Evolutionary conservation across 1,284 basidiomycete genomes (phyloP), one percentile per base, ranked within the genome.

Genomic region (Ustilago nuda): DNA sequence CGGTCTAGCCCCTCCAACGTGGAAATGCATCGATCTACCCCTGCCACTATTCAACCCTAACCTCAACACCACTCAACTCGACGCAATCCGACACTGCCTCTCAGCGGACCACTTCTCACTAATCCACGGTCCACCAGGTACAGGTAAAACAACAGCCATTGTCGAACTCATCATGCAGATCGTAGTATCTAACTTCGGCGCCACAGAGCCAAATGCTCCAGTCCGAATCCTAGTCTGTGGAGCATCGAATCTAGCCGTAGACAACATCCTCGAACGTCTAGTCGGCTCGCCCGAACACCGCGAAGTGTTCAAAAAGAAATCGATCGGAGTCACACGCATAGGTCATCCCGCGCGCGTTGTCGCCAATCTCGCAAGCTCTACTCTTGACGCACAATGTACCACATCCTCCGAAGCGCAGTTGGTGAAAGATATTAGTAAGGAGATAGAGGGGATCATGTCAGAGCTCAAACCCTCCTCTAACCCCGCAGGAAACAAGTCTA

Each of bases 41-140:
- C 65, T 78, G 19, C 81, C 87, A 2, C 95, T 92, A 86, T 92
- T 93, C 78, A 92, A 97, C 77, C 84, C 88, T 0, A 89, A 88
- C 0, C 88, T 98, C 50, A 98, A 99, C 84, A 86, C 89, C 0
- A 93, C 93, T 68, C 96, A 99, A 84, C 91, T 92, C 83, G 88
- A 90, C 19, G 94, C 95, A 0, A 90, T 95, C 46, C 88, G 86
- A 56, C 93, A 94, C 78, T 91, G 91, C 4, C 85, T 95, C 3
- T 89, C 91, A 0, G 88, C 88, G 0, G 76, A 90, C 1, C 92
- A 95, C 82, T 89, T 98, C 0, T 93, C 93, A 0, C 93, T 95
- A 76, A 95, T 99, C n/a, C 95, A 98, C 83, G 95, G 96, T 0
- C 96, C 96, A 6, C 95, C 96, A 67, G 95, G 89, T 1, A 87